Evolutionary conservation across 306 rosid genomes (phyloP), one percentile per base, ranked within the genome.

Genomic region (Cucurbita maxima): DNA sequence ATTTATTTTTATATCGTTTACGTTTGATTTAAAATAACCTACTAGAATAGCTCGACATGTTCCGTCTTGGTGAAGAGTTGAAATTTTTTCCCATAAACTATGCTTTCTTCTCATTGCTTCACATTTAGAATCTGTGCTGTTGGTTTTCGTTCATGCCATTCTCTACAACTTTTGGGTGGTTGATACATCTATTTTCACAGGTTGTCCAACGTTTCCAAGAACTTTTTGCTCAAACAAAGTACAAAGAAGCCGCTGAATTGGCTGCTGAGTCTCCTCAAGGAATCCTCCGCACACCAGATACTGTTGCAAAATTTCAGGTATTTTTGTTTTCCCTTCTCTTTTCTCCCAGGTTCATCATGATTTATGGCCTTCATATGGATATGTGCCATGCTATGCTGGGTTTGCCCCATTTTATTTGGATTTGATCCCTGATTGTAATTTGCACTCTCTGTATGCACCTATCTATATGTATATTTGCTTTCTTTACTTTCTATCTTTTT

Each of bases 261-360:
- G 99, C 99, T 60, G 99, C 99, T 45, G 97, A 95, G 79, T 95
- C 99, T 81, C 99, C 99, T 0, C 99, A 91, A 80, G 99, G 99
- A 81, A 85, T 95, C 70, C 97, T 95, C 62, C 97, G 99, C 6
- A 95, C 97, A 1, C 97, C 99, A 8, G 99, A 95, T 76, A 95
- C 99, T 22, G 97, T 95, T 77, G 97, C 96, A 72, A 95, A 95
- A 88, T 95, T 95, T 75, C 99, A 95, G 99, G 99, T 91, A 1
- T 12, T 55, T 72, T 41, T 18, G 14, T 71, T 71, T 51, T n/a
- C 58, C 43, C 59, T 34, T 51, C 36, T 63, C 25, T 38, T 38
- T 62, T 37, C 3, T 62, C 48, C 20, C 34, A 36, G 22, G 20
- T 20, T 45, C 56, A 9, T 45, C 3, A 22, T 20, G 40, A 47